These are phyloP conservation scores for Colletotrichum tanaceti DNA, from an alignment of 2,329 filamentous ascomycete species.

Conservation along the genomic window DNA sequence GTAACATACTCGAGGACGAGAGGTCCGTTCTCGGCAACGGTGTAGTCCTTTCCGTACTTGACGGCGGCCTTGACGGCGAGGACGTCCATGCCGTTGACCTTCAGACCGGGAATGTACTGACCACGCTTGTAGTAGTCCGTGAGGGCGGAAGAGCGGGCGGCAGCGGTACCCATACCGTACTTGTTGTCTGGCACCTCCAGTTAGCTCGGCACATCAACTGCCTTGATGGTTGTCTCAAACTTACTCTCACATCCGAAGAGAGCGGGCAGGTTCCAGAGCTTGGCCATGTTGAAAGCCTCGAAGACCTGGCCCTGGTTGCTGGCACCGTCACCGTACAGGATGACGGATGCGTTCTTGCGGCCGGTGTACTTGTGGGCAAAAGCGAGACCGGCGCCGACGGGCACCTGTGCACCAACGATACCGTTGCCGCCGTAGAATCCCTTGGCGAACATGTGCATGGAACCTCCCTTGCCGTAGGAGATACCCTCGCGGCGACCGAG, in stretches of 20 bases:
- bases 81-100: constrained; percentile 99
- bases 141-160: constrained; percentile 90
- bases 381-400: constrained; percentile 93
- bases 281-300: constrained; percentile 99
- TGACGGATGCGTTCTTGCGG: constrained; percentile 86
- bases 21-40: constrained; percentile 84
- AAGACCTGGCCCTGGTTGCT: constrained; percentile 99
- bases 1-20: constrained; percentile 99
- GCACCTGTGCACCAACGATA: constrained; percentile 98
- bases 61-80: constrained; percentile 97
- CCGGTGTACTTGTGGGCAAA: constrained; percentile 96
- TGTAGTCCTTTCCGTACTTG: constrained; percentile 91
- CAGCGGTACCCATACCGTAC: constrained; percentile 99
- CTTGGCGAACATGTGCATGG: constrained; percentile 99
- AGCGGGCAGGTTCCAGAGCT: constrained; percentile 96
- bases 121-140: constrained; percentile 99
- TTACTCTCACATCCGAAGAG: constrained; percentile 98
- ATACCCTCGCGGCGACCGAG: constrained; percentile 96
- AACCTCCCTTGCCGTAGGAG: constrained; percentile 98
- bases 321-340: constrained; percentile 97
- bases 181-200: constrained; percentile 83
- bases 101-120: constrained; percentile 98
- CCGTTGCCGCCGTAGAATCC: constrained; percentile 99
- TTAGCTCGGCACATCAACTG: constrained; percentile 44
- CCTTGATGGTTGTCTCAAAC: constrained; percentile 51